A percentile compares a stretch with the other conserved stretches of the same genome.
Conservation (phyloP, 768 basidiomycete species). For the Fomitopsis serialis region DNA sequence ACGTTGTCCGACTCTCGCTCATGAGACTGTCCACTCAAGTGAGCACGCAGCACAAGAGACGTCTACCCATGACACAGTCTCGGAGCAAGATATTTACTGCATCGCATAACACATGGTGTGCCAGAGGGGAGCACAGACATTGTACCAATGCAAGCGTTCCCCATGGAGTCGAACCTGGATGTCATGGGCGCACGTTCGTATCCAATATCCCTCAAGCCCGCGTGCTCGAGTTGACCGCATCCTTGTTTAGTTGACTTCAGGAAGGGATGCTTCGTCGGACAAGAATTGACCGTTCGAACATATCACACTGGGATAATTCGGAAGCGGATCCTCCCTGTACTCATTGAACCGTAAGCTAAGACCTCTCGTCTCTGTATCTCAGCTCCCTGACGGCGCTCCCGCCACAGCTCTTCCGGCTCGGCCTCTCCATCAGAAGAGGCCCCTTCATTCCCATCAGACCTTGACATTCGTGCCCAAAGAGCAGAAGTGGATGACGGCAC, state of each 20-base stretch:
- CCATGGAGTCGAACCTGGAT: conserved; percentile 93
- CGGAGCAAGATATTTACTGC: conserved; percentile 63
- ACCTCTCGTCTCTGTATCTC: not conserved
- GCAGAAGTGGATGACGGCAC: conserved; percentile 20
- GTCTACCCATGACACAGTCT: conserved; percentile 48
- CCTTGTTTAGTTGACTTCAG: conserved; percentile 76
- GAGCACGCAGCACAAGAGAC: conserved; percentile 42
- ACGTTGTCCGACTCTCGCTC: conserved; percentile 29
- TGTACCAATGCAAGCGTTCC: conserved; percentile 70
- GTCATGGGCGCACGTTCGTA: conserved; percentile 86
- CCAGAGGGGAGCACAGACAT: conserved; percentile 86
- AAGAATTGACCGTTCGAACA: conserved; percentile 94
- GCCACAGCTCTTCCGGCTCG: not conserved
- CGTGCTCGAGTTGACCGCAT: conserved; percentile 1
- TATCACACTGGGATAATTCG: conserved; percentile 91
- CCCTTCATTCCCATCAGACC: conserved; percentile 8
- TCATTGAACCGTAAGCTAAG: conserved; percentile 34
- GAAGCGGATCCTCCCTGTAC: conserved; percentile 86
- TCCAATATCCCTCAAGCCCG: not conserved
- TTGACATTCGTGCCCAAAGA: conserved; percentile 26
- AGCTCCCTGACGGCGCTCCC: not conserved
- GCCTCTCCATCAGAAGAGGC: not conserved
- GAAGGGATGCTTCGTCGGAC: conserved; percentile 97
- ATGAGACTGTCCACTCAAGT: conserved; percentile 3
- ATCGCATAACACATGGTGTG: conserved; percentile 77